These are phyloP conservation scores for Mycena metata DNA, from an alignment of 768 basidiomycete species.

Conservation along the genomic window DNA sequence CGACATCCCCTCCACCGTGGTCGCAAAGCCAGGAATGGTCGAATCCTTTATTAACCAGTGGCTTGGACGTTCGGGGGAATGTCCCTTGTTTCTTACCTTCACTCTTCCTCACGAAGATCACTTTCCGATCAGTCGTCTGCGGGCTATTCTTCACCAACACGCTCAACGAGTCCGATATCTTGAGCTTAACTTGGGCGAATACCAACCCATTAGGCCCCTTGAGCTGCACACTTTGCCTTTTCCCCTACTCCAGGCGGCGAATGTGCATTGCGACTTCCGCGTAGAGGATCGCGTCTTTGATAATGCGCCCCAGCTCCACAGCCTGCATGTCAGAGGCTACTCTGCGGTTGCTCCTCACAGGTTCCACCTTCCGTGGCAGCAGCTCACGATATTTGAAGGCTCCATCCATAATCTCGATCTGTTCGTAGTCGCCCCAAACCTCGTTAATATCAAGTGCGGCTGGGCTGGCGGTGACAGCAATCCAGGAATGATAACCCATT, in stretches of 20 bases:
- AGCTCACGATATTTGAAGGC: slow-evolving; percentile 16
- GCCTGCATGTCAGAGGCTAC: background rate
- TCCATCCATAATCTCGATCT: background rate
- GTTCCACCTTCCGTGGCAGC: background rate
- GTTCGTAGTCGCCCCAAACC: no score
- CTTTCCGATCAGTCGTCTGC: background rate
- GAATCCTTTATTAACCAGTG: no score
- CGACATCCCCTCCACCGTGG: background rate
- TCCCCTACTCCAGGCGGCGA: no score
- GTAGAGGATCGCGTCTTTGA: background rate
- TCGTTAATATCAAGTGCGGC: no score
- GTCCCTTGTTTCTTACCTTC: slow-evolving; percentile 2
- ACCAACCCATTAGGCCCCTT: no score
- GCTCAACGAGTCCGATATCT: background rate
- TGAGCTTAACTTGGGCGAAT: no score
- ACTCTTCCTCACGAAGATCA: no score
- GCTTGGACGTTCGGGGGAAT: no score
- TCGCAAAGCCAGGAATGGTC: background rate
- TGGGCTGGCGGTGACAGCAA: no score
- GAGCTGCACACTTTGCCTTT: no score
- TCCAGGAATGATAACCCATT: no score
- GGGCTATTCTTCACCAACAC: background rate
- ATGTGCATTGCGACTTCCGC: no score
- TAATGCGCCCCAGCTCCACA: background rate
- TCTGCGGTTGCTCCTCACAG: background rate